Evolutionary conservation across 768 basidiomycete species (phyloP).

Genomic region (Steccherinum ochraceum): DNA sequence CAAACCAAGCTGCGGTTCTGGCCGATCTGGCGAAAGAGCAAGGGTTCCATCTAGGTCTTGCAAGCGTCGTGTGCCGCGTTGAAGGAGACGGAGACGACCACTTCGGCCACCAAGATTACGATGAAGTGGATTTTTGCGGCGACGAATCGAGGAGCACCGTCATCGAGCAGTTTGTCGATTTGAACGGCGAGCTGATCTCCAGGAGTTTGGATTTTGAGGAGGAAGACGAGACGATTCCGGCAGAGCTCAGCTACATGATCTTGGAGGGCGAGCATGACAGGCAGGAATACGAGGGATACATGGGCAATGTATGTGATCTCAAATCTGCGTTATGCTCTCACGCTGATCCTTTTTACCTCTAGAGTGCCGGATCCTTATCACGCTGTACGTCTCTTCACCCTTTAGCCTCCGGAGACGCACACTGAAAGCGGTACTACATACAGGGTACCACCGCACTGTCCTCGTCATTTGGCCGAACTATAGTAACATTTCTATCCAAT

Average conservation of each 20-base stretch:
- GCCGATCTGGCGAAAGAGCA: constrained; percentile 26
- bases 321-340: neutral
- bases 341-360: neutral
- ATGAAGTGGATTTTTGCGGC: constrained; percentile 8
- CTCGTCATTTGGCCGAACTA: constrained; percentile 18
- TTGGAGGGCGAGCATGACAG: constrained; percentile 9
- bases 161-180: constrained; percentile 10
- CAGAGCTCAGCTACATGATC: constrained; percentile 9
- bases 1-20: constrained; percentile 25
- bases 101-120: neutral
- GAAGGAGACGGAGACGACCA: constrained; percentile 4
- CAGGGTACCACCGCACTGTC: constrained; percentile 17
- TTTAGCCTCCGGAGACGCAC: constrained; percentile 5
- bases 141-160: constrained; percentile 2
- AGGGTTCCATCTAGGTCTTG: constrained; percentile 32
- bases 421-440: no score
- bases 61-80: constrained; percentile 25
- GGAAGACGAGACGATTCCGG: constrained; percentile 13
- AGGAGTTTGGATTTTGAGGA: constrained; percentile 7
- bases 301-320: constrained; percentile 17
- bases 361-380: constrained; percentile 13
- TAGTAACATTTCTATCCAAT: constrained; percentile 4
- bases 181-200: constrained; percentile 10
- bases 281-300: constrained; percentile 20
- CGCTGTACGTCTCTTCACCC: no score